These are phyloP conservation scores for Pestalotiopsis sp. DNA, from an alignment of 2,329 filamentous ascomycete genomes.

Conservation along the genomic window DNA sequence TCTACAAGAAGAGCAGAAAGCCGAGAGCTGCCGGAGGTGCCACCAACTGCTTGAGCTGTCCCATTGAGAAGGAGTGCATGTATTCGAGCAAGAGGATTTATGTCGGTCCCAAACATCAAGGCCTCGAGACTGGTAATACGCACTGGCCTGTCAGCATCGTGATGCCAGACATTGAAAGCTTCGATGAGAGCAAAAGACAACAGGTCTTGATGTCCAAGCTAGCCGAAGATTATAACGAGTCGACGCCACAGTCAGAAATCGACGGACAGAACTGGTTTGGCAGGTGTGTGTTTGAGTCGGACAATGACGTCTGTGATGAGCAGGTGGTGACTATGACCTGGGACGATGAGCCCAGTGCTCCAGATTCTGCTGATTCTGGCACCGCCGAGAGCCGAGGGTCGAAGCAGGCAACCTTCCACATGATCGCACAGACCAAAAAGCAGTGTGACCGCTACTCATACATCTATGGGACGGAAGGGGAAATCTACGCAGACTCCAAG, in stretches of 20 bases:
- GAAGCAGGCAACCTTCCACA: slow-evolving; percentile 89
- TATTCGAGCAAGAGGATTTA: slow-evolving; percentile 89
- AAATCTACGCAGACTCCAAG: slow-evolving; percentile 81
- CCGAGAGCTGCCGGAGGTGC: slow-evolving; percentile 72
- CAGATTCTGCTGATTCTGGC: slow-evolving; percentile 16
- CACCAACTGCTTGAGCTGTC: slow-evolving; percentile 86
- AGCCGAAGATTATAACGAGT: slow-evolving; percentile 53
- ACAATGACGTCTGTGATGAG: slow-evolving; percentile 94
- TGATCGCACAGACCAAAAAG: slow-evolving; percentile 87
- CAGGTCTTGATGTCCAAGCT: slow-evolving; percentile 38
- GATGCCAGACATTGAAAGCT: slow-evolving; percentile 89
- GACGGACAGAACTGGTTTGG: slow-evolving; percentile 76
- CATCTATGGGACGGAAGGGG: slow-evolving; percentile 84
- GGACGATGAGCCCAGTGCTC: slow-evolving; percentile 66
- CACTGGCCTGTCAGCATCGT: slow-evolving; percentile 88
- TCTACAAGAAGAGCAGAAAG: slow-evolving; percentile 77
- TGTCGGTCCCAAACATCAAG: slow-evolving; percentile 61
- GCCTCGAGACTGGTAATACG: slow-evolving; percentile 65
- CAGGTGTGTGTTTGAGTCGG: slow-evolving; percentile 90
- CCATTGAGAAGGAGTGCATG: slow-evolving; percentile 72
- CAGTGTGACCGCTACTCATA: slow-evolving; percentile 84
- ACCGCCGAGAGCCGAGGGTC: slow-evolving; percentile 53
- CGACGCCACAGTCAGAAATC: slow-evolving; percentile 48
- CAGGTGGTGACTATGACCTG: slow-evolving; percentile 87
- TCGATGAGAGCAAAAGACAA: slow-evolving; percentile 44